These are phyloP conservation scores for Canavalia ensiformis DNA, from an alignment of 306 rosid species.

Conservation along the genomic window DNA sequence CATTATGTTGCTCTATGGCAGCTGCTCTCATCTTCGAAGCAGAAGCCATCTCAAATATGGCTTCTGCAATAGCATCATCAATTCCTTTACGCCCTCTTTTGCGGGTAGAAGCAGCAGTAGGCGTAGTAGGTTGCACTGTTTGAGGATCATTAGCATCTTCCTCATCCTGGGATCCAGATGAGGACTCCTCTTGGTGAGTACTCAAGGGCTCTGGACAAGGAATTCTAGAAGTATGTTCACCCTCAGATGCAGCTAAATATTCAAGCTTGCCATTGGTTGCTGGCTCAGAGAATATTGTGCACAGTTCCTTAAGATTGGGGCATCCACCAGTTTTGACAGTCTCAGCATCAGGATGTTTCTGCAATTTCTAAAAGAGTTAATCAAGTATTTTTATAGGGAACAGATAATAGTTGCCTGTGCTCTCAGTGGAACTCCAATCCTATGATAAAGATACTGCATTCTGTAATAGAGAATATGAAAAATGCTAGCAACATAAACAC, in stretches of 20 bases:
- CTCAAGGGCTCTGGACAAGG: conserved; percentile 53
- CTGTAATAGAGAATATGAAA: neutral
- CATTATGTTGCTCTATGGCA: conserved; percentile 62
- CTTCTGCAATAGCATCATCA: conserved; percentile 74
- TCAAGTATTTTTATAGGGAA: conserved; percentile 32
- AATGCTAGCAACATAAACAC: neutral
- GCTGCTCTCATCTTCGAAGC: conserved; percentile 76
- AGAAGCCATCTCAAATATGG: conserved; percentile 81
- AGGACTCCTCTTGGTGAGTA: conserved; percentile 53
- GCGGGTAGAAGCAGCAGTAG: conserved; percentile 52
- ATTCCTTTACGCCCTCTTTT: conserved; percentile 78
- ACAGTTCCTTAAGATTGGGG: conserved; percentile 75
- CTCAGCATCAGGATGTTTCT: conserved; percentile 84
- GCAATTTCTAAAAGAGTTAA: conserved; percentile 45
- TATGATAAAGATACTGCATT: neutral
- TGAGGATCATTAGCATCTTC: conserved; percentile 58
- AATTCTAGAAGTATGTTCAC: conserved; percentile 47
- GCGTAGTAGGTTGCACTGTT: conserved; percentile 56
- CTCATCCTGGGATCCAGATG: conserved; percentile 67
- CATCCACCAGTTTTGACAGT: conserved; percentile 68
- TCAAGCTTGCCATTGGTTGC: conserved; percentile 63
- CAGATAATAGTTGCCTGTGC: conserved; percentile 29
- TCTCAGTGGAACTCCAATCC: conserved; percentile 25
- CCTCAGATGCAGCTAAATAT: conserved; percentile 51
- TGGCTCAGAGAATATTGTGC: conserved; percentile 73